Evolutionary conservation across 768 basidiomycete genomes (phyloP).

Genomic region (Solioccasus polychromus): DNA sequence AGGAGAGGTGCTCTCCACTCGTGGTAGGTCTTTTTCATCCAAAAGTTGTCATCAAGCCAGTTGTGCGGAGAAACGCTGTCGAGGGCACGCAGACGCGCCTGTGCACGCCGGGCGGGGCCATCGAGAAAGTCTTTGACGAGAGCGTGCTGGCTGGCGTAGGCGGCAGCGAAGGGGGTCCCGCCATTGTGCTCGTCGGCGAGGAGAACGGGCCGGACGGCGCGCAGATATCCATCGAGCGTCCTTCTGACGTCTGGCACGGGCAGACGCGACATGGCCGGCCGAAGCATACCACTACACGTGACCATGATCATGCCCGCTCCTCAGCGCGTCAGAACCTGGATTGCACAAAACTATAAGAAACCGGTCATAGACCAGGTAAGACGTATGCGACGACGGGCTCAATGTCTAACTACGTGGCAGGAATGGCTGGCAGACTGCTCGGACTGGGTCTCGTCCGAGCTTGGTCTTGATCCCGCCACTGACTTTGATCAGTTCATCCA

Average conservation of each 20-base stretch:
- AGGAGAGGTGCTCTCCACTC: slow-evolving; percentile 83
- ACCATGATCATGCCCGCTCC: slow-evolving; percentile 20
- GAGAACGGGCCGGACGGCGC: slow-evolving; percentile 75
- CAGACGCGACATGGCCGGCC: slow-evolving; percentile 41
- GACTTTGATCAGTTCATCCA: slow-evolving; percentile 52
- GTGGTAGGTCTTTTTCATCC: slow-evolving; percentile 84
- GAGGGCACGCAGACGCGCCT: slow-evolving; percentile 50
- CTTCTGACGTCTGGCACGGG: slow-evolving; percentile 78
- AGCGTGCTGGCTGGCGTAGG: slow-evolving; percentile 18
- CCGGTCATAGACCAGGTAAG: slow-evolving; percentile 64
- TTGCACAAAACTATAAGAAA: slow-evolving; percentile 52
- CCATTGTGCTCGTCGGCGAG: slow-evolving; percentile 68
- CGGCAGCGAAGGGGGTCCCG: slow-evolving; percentile 41
- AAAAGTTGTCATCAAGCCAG: slow-evolving; percentile 94
- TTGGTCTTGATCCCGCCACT: slow-evolving; percentile 43
- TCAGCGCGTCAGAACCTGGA: slow-evolving; percentile 46
- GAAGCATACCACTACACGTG: slow-evolving; percentile 16
- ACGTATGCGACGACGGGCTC: not conserved
- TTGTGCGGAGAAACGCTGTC: slow-evolving; percentile 83
- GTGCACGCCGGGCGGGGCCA: slow-evolving; percentile 15
- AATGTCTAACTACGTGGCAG: slow-evolving; percentile 36
- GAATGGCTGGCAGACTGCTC: slow-evolving; percentile 78
- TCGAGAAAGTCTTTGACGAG: slow-evolving; percentile 19
- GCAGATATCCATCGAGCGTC: slow-evolving; percentile 75
- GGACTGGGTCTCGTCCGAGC: slow-evolving; percentile 54